Base-by-base conservation (phyloP, 2,329 filamentous ascomycete species). In the Aspergillus sp. region DNA sequence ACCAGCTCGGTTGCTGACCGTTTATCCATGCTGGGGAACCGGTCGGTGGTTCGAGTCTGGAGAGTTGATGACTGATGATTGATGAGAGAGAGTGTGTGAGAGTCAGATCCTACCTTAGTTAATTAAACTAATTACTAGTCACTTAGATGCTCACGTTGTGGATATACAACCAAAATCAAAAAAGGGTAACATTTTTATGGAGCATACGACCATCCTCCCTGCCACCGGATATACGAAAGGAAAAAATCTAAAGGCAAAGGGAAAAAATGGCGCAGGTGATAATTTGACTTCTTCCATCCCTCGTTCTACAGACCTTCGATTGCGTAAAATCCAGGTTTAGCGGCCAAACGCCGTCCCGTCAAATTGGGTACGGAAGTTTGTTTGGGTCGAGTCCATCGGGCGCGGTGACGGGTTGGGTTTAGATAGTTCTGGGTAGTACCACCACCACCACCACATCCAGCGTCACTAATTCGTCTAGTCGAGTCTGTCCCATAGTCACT, bases 251-350 rank as follows among this genome's bases (percentile, higher is more conserved):
- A 36, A 36, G 32, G 32, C 5, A 36, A 36, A n/a, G 53, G 53
- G 25, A 27, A 32, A 27, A 23, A 57, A 57, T 53, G 59, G 58
- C 59, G 56, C 60, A 60, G 57, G 53, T 41, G 21, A 47, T 36
- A 59, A 68, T 44, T 68, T 65, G 66, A 66, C 64, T 68, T 68
- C 66, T 68, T 68, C 66, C 61, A 67, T 67, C 57, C 59, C 52
- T 58, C 57, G 62, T 68, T 68, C 66, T 61, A 68, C 58, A 59
- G 55, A 48, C 57, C 66, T 67, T 68, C 66, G 59, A 68, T 66
- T 64, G 62, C 61, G 61, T 64, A 66, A 63, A 63, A 55, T 30
- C 23, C 50, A 39, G 55, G 48, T 60, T 36, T 60, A 57, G 50
- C 54, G 58, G 59, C 48, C 53, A 64, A 48, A 58, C 51, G 52